These are phyloP conservation scores for Amanita pallidorosea DNA, from an alignment of 768 basidiomycete genomes.

Conservation along the genomic window DNA sequence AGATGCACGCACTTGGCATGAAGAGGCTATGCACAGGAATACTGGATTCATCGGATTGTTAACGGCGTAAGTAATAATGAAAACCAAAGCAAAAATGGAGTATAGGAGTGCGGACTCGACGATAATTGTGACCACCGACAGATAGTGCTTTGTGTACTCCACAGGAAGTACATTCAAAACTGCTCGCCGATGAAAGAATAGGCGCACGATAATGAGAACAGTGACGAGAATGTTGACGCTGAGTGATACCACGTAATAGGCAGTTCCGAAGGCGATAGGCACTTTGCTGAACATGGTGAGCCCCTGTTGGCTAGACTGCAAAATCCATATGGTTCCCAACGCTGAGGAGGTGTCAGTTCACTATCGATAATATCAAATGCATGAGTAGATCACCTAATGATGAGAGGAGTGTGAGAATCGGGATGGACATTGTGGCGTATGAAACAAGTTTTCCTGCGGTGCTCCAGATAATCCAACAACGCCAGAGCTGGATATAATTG, in stretches of 20 bases:
- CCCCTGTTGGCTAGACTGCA: constrained; percentile 20
- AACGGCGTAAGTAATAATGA: constrained; percentile 22
- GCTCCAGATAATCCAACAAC: constrained; percentile 30
- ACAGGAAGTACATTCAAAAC: constrained; percentile 16
- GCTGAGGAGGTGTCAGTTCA: constrained; percentile 9
- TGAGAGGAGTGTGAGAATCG: constrained; percentile 17
- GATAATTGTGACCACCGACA: constrained; percentile 19
- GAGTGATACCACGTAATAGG: constrained; percentile 21
- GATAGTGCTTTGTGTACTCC: constrained; percentile 19
- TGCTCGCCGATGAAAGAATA: constrained; percentile 17
- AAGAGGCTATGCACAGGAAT: constrained; percentile 17
- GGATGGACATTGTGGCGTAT: constrained; percentile 17
- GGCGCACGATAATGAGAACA: constrained; percentile 18
- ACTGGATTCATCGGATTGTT: constrained; percentile 21
- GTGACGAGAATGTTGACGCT: constrained; percentile 21
- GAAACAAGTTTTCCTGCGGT: constrained; percentile 15
- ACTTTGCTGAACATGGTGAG: constrained; percentile 19
- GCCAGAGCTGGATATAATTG: constrained; percentile 20
- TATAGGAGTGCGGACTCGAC: constrained; percentile 27
- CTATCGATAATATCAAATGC: not conserved
- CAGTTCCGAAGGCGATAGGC: constrained; percentile 15
- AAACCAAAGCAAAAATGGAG: constrained; percentile 18
- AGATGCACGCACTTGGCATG: constrained; percentile 15
- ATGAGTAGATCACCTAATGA: constrained; percentile 12
- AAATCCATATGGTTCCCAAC: constrained; percentile 23